Evolutionary conservation across 2,329 filamentous ascomycete species (phyloP), one percentile per base, ranked within the genome.

Genomic region (Berkeleyomyces basicola): DNA sequence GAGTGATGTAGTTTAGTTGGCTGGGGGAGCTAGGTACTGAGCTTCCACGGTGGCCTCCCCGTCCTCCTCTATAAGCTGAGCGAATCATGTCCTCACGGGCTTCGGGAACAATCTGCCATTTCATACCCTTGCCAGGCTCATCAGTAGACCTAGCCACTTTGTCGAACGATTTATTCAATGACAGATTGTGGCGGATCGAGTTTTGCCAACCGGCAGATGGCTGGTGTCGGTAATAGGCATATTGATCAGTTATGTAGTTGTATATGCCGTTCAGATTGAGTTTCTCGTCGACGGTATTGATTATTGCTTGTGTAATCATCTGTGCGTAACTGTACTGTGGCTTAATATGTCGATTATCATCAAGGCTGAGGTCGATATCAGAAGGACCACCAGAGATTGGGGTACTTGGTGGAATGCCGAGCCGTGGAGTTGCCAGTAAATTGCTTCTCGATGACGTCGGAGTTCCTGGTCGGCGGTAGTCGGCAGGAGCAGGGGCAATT

Each of bases 41-140:
- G 36, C 84, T 87, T 64, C 84, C 84, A 65, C 83, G 77, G 67
- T 85, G 82, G 3, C 82, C 83, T 59, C 83, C 82, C 55, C 81
- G 78, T 16, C 83, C 82, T 16, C 82, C 79, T 62, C 80, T 79
- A 68, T 77, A 81, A 1, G 81, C 81, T 68, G 87, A 88, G 71
- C 87, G 87, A 65, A 90, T 81, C 78, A 96, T 95, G 61, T 96
- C 92, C 16, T 96, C 89, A 58, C 87, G 84, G 67, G 86, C 82
- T 66, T 95, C 88, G 1, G 88, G 81, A 3, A 89, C 84, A 70
- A 99, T 91, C 73, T 92, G 89, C 93, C 93, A 99, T 72, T 97
- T 97, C 90, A 96, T 97, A 37, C 93, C 93, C 72, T 99, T 99
- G 10, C 93, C 93, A 31, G 93, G 93, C 71, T 99, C 93, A 68